Conservation (phyloP, 2,329 filamentous ascomycete genomes). For the Fusarium sp. region DNA sequence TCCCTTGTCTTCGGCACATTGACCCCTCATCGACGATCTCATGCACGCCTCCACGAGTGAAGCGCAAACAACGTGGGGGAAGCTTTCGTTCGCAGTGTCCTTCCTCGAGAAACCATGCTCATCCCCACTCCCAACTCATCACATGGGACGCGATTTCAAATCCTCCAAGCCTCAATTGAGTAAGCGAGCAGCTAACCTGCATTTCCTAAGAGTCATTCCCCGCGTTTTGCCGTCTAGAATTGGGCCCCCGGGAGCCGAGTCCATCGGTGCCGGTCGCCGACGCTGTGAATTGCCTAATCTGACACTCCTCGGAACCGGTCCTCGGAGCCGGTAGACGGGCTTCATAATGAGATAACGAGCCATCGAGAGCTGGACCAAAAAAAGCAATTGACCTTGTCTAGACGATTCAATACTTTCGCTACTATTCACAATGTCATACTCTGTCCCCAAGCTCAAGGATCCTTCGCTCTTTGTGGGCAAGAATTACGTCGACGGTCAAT, state of each 20-base stretch:
- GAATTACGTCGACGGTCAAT: constrained; percentile 78
- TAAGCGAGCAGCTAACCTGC: background rate
- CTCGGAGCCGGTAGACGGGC: background rate
- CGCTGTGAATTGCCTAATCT: constrained; percentile 18
- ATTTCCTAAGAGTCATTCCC: background rate
- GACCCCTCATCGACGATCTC: background rate
- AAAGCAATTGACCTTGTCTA: background rate
- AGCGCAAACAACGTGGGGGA: background rate
- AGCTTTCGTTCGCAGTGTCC: background rate
- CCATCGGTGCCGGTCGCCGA: background rate
- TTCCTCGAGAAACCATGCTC: background rate
- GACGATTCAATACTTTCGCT: background rate
- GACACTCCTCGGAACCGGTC: constrained; percentile 4
- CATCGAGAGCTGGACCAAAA: background rate
- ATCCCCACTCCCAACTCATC: background rate
- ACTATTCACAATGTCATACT: background rate
- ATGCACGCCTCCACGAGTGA: background rate
- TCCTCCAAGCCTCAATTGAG: background rate
- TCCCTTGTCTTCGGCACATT: background rate
- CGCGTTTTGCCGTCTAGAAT: background rate
- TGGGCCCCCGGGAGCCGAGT: background rate
- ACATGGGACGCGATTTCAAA: background rate
- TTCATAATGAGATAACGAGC: background rate
- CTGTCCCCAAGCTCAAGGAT: constrained; percentile 61
- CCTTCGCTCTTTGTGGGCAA: constrained; percentile 69